Conservation (phyloP, 2,329 filamentous ascomycete species). For the Sphaerulina populicola region DNA sequence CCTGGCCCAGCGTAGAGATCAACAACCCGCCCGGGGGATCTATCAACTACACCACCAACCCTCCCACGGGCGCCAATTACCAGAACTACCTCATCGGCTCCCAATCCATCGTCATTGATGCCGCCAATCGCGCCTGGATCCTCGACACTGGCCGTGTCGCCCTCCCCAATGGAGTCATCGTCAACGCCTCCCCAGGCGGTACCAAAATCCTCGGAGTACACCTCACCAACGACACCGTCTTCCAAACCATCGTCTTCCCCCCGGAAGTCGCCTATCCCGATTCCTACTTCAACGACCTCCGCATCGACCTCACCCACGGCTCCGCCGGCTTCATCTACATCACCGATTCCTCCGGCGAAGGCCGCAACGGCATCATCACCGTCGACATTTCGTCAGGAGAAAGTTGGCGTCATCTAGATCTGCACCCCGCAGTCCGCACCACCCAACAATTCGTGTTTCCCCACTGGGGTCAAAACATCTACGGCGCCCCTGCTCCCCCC, state of each 20-base stretch:
- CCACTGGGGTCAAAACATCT: slow-evolving; percentile 44
- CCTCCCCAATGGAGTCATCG: slow-evolving; percentile 39
- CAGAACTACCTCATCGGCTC: slow-evolving; percentile 45
- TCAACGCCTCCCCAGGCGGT: slow-evolving; percentile 41
- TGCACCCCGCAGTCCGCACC: slow-evolving; percentile 35
- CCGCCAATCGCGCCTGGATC: slow-evolving; percentile 46
- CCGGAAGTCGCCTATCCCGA: slow-evolving; percentile 40
- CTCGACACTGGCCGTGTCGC: slow-evolving; percentile 46
- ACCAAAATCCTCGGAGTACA: slow-evolving; percentile 46
- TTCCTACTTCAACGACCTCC: slow-evolving; percentile 48
- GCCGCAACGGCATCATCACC: slow-evolving; percentile 44
- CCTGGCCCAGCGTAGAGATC: slow-evolving; percentile 39
- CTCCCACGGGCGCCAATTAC: slow-evolving; percentile 41
- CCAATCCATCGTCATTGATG: slow-evolving; percentile 47
- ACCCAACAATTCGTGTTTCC: slow-evolving; percentile 42
- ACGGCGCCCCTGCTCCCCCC: slow-evolving; percentile 34
- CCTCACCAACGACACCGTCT: slow-evolving; percentile 39
- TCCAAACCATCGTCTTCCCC: slow-evolving; percentile 47
- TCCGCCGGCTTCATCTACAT: slow-evolving; percentile 47
- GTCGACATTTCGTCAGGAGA: slow-evolving; percentile 45
- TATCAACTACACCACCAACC: slow-evolving; percentile 45
- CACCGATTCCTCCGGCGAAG: slow-evolving; percentile 44
- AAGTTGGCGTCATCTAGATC: slow-evolving; percentile 45
- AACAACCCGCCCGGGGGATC: slow-evolving; percentile 45
- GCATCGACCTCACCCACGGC: slow-evolving; percentile 44